phyloP scores from a whole-genome alignment of 768 basidiomycete genomes.

The Tricholoma bakamatsutake region DNA sequence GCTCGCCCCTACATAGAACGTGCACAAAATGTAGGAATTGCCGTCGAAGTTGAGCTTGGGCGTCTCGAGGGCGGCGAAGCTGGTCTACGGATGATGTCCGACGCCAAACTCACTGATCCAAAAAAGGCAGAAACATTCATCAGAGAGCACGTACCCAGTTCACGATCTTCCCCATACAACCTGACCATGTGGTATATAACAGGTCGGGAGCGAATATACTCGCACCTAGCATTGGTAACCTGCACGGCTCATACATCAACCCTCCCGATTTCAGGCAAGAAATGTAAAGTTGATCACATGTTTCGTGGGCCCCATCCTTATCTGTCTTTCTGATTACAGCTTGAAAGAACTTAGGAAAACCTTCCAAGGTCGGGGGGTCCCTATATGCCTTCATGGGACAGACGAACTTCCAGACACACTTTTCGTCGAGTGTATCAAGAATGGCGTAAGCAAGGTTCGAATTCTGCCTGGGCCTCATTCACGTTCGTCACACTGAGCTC shows the following conservation, averaged over 20 bases:
- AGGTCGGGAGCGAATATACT: constrained; percentile 41
- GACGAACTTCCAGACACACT: constrained; percentile 38
- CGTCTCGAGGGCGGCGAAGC: constrained; percentile 44
- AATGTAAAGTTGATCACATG: constrained; percentile 25
- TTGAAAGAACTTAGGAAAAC: constrained; percentile 29
- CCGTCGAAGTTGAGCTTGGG: constrained; percentile 43
- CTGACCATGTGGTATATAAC: not conserved
- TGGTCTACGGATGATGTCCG: constrained; percentile 40
- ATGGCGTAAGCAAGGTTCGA: constrained; percentile 37
- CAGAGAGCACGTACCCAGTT: constrained; percentile 22
- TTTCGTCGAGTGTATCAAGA: constrained; percentile 39
- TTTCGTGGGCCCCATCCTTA: not conserved
- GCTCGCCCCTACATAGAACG: constrained; percentile 41
- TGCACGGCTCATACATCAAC: constrained; percentile 40
- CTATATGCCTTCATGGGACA: constrained; percentile 41
- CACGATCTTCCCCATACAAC: not conserved
- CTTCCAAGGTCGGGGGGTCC: constrained; percentile 28
- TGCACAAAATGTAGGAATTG: constrained; percentile 31
- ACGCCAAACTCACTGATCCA: constrained; percentile 41
- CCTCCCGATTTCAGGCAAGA: constrained; percentile 40
- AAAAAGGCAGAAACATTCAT: constrained; percentile 38
- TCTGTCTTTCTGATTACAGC: constrained; percentile 15
- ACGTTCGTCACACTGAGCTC: not conserved
- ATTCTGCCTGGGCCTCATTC: not conserved
- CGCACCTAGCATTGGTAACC: constrained; percentile 43